Evolutionary conservation across 371 early-diverging fungal genomes (phyloP).

Genomic region (Syncephalastrum monosporum): DNA sequence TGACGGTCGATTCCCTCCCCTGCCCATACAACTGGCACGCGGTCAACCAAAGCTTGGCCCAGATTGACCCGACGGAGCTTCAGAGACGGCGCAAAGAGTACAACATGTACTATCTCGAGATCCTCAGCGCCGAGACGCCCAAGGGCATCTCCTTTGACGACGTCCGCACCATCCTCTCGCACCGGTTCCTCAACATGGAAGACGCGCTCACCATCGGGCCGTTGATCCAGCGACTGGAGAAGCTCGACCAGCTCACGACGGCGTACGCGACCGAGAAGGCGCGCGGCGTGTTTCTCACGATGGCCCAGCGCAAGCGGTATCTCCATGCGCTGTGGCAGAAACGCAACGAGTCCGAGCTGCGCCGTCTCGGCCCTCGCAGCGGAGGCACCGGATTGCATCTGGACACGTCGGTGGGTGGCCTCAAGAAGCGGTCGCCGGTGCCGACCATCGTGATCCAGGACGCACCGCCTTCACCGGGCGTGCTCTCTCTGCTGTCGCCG

Average conservation of each 20-base stretch:
- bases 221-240: constrained; percentile 41
- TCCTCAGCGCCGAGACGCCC: constrained; percentile 32
- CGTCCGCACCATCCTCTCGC: constrained; percentile 51
- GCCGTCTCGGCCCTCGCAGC: constrained; percentile 24
- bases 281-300: constrained; percentile 40
- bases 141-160: constrained; percentile 58
- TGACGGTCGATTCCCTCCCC: background rate
- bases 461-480: constrained; percentile 16
- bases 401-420: constrained; percentile 7
- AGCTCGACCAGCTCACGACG: constrained; percentile 37
- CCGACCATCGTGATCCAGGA: constrained; percentile 42
- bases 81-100: constrained; percentile 43
- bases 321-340: constrained; percentile 43
- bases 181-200: constrained; percentile 50
- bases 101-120: constrained; percentile 53
- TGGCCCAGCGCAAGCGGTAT: constrained; percentile 40
- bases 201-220: constrained; percentile 49
- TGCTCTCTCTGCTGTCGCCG: constrained; percentile 9
- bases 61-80: constrained; percentile 21
- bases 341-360: constrained; percentile 42
- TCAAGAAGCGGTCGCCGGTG: constrained; percentile 16
- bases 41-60: constrained; percentile 26
- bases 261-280: constrained; percentile 47
- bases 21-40: constrained; percentile 15
- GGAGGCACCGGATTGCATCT: constrained; percentile 9